Base-by-base conservation (phyloP, 2,329 filamentous ascomycete genomes). In the Calonectria crousiana region DNA sequence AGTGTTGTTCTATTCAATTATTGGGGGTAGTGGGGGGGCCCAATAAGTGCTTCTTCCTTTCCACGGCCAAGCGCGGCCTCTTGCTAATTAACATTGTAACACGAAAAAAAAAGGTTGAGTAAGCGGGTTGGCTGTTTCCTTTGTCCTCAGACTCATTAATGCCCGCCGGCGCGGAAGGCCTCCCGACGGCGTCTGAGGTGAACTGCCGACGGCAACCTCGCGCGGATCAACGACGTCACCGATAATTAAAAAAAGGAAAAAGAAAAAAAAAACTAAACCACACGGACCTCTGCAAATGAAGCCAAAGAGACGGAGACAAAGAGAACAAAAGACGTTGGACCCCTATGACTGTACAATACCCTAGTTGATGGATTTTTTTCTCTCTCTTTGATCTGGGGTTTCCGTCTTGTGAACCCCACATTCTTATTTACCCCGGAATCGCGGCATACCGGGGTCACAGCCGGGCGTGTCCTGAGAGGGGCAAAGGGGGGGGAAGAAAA, bases 381-480 rank as follows among this genome's bases (percentile, higher is more conserved):
- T 36, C 30, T 69, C 10, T 34, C 10, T 34, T 34, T 34, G 8
- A 69, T 73, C 67, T 66, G 69, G 74, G 73, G 62, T 23, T 60
- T 75, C 38, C 58, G 60, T 62, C 58, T 28, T 47, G 10, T 18
- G 23, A 71, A 73, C 74, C 75, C 79, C 79, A 75, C 78, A 80
- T 69, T 75, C 73, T 73, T 72, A 65, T 74, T 74, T 75, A 80
- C 75, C 75, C 73, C 71, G 73, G 78, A 77, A 52, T 69, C 68
- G 71, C 49, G 67, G 74, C 38, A 69, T 74, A 32, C 67, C 71
- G 38, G 71, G 66, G 71, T 20, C 34, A 26, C 8, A 38, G 34
- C 56, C n/a, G 32, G 56, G 34, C n/a, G n/a, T 47, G 23, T n/a
- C 44, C 44, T 47, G 44, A n/a, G 44, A n/a, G n/a, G 14, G 10